Evolutionary conservation across 768 basidiomycete species (phyloP), one percentile per base, ranked within the genome.

Genomic region (Boletus rubropictus): DNA sequence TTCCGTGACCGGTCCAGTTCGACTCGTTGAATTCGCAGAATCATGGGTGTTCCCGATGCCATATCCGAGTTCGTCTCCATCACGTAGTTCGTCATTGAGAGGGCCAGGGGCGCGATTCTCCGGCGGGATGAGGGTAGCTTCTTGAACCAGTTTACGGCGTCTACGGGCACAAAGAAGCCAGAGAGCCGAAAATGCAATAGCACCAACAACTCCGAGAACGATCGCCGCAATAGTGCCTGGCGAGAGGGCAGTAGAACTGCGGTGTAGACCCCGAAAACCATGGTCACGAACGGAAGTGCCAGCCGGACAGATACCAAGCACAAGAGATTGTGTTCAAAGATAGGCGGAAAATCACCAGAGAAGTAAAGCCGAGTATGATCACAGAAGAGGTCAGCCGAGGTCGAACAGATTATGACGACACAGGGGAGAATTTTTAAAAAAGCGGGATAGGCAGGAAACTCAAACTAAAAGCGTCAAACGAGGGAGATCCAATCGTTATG

Each of bases 151-250:
- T 24, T 47, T 41, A 24, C 57, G 66, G 22, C 65, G 63, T 42
- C 59, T 57, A 22, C 61, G 59, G 34, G 65, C 63, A n/a, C 64
- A 65, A 32, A 63, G 61, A 15, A 67, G 54, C 65, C 63, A 67
- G 4, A 65, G 51, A 31, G 35, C 44, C 3, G 57, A 50, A 34
- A 66, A 65, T 12, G 59, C 59, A 40, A 63, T 15, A 3, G 57
- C 51, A 22, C 63, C 64, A 5, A 55, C 39, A 14, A 63, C 43
- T 18, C 65, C 65, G 12, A 65, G 49, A 2, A 56, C 52, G 11
- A 65, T 46, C 6, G 42, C 65, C 7, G 46, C 50, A 4, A 67
- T 50, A 14, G 57, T 39, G 22, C 63, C 59, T 2, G 65, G 57
- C 10, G 61, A 63, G 27, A 49, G 48, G 21, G 37, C 33, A n/a